Conservation (phyloP, 2,329 filamentous ascomycete species). For the Calonectria hawksworthii region DNA sequence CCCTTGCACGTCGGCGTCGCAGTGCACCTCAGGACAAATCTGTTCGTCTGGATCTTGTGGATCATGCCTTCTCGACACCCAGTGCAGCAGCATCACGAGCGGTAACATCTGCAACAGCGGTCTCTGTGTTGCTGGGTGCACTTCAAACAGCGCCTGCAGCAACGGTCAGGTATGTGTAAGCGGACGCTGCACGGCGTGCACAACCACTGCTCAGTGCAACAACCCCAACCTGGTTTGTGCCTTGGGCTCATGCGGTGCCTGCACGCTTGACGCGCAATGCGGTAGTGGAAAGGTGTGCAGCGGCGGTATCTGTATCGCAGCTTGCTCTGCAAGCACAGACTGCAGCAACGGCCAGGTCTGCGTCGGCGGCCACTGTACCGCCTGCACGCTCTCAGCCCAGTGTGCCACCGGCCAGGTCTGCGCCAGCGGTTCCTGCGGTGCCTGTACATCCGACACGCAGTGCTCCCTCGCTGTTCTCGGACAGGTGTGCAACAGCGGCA, state of each 20-base stretch:
- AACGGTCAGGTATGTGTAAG: conserved; percentile 22
- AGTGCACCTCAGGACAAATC: conserved; percentile 23
- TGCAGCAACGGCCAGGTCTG: conserved; percentile 30
- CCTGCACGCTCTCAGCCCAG: neutral
- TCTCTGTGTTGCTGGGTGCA: conserved; percentile 12
- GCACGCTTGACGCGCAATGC: conserved; percentile 15
- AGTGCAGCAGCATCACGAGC: conserved; percentile 9
- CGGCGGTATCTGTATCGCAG: conserved; percentile 15
- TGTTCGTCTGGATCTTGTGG: conserved; percentile 19
- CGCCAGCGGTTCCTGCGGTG: neutral
- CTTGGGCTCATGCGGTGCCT: neutral
- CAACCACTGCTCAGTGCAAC: conserved; percentile 9
- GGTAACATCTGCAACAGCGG: conserved; percentile 24
- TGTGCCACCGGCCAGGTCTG: conserved; percentile 22
- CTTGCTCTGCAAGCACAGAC: conserved; percentile 2
- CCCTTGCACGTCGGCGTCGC: conserved; percentile 6
- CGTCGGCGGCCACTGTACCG: neutral
- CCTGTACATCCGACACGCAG: conserved; percentile 8
- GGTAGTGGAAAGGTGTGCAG: conserved; percentile 14
- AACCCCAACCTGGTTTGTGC: conserved; percentile 16
- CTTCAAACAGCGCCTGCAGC: conserved; percentile 3
- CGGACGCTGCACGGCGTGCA: conserved; percentile 15
- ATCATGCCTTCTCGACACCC: conserved; percentile 9
- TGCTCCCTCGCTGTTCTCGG: conserved; percentile 13
- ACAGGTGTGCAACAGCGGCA: conserved; percentile 25